phyloP scores from a whole-genome alignment of 139 green algal species.

The Auxenochlorella pyrenoidosa region DNA sequence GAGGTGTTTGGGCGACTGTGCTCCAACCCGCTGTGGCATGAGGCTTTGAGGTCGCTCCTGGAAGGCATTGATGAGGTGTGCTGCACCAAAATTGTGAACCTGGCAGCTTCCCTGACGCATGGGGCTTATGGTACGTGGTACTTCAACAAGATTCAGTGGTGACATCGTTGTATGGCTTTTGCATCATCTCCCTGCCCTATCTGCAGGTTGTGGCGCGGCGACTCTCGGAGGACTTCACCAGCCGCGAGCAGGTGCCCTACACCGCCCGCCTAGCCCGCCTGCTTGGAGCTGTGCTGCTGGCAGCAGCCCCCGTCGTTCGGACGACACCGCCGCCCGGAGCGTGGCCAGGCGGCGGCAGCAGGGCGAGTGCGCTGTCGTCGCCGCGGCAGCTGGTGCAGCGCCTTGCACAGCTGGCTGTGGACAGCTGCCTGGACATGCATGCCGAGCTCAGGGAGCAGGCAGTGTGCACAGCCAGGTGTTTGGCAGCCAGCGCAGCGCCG shows the following conservation, averaged over 20 bases:
- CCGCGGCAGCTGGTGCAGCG: neutral
- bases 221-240: neutral
- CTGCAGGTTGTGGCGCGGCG: conserved; percentile 9
- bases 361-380: neutral
- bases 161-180: neutral
- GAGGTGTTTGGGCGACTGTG: neutral
- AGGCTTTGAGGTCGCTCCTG: neutral
- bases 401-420: neutral
- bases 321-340: neutral
- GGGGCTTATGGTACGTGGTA: no score
- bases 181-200: neutral
- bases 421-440: conserved; percentile 3
- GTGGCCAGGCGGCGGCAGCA: neutral
- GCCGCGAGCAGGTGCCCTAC: neutral
- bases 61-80: conserved; percentile 11
- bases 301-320: neutral
- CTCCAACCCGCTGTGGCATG: neutral
- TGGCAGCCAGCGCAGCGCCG: neutral
- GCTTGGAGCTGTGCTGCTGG: neutral
- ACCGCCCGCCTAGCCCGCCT: conserved; percentile 2
- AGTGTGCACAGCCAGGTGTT: neutral
- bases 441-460: neutral
- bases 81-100: no score
- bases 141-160: neutral
- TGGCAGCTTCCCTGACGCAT: no score